Evolutionary conservation across 2,329 filamentous ascomycete species (phyloP), one percentile per base, ranked within the genome.

Genomic region (Trichophaea hybrida): DNA sequence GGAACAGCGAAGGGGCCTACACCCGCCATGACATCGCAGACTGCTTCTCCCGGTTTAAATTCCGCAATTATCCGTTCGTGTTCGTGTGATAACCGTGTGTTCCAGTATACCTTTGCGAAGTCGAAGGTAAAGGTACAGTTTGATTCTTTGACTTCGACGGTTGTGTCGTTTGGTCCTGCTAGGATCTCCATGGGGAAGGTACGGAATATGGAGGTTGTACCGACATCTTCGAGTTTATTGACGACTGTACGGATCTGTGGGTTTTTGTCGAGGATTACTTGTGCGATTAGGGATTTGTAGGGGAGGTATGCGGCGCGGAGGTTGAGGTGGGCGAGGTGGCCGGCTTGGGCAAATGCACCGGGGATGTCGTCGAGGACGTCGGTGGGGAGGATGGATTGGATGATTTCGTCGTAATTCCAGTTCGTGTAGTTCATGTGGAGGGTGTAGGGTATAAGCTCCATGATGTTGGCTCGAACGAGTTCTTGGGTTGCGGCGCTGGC

Each of bases 31-130:
- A 96, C 85, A 72, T 98, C 93, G 74, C 85, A 93, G 1, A 97
- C 86, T 2, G 89, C 89, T 69, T 97, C 86, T 43, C 93, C 90
- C 5, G 85, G 82, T 59, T 81, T 75, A 75, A 97, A 84, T 74
- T 59, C 52, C 56, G 78, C 75, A 61, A 91, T 81, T 13, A 97
- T 76, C 2, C 93, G 79, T 65, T 84, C 82, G 73, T 98, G 93
- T 73, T 98, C 93, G 0, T 83, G 86, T 69, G 94, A 85, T 12
- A 98, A 80, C 66, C 91, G 83, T 69, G 83, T 89, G 74, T 98
- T 98, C 91, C 91, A 98, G 77, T 98, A 98, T 3, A 98, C 93
- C 68, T 94, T 94, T 63, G 86, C 81, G 72, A 94, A 98, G 75
- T 98, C 87, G 72, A 98, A 97, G 59, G 78, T 78, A 75, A 95